These are phyloP conservation scores for Komagataella pseudopastoris DNA, from an alignment of 805 yeast species.

Conservation along the genomic window DNA sequence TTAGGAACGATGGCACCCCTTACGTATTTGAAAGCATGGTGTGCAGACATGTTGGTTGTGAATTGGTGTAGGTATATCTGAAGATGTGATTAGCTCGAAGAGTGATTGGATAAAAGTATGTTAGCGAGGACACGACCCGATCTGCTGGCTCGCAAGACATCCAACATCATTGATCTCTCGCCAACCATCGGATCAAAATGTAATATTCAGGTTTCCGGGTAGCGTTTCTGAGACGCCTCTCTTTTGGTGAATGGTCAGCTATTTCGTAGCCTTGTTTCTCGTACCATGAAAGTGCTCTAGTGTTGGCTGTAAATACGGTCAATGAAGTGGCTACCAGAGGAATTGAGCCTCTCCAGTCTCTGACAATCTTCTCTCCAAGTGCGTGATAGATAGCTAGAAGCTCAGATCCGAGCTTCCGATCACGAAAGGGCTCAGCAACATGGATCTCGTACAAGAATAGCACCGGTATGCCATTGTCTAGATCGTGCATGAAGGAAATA, in stretches of 20 bases:
- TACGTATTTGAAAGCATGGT: constrained; percentile 8
- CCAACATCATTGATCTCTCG: background rate
- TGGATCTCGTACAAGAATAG: constrained; percentile 49
- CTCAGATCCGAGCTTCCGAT: constrained; percentile 21
- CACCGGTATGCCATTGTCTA: constrained; percentile 23
- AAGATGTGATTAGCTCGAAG: background rate
- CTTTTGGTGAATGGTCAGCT: constrained; percentile 30
- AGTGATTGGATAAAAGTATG: background rate
- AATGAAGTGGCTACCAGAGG: constrained; percentile 20
- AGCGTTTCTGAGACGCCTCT: constrained; percentile 25
- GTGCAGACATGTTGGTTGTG: background rate
- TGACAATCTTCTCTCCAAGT: constrained; percentile 11
- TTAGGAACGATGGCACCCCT: constrained; percentile 48
- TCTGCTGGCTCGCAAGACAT: background rate
- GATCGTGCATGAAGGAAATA: constrained; percentile 29
- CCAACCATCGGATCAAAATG: constrained; percentile 11
- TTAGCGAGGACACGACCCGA: background rate
- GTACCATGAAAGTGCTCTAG: constrained; percentile 30
- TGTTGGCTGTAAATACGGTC: constrained; percentile 38
- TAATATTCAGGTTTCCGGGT: constrained; percentile 30
- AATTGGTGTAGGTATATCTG: background rate
- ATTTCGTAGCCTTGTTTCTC: constrained; percentile 20
- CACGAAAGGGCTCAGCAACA: constrained; percentile 21
- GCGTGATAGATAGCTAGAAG: constrained; percentile 24
- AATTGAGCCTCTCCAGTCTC: background rate